Percentiles rank a stretch among this genome's conserved stretches.
phyloP scores from a whole-genome alignment of 2,329 filamentous ascomycete species.

The Colletotrichum magnum region DNA sequence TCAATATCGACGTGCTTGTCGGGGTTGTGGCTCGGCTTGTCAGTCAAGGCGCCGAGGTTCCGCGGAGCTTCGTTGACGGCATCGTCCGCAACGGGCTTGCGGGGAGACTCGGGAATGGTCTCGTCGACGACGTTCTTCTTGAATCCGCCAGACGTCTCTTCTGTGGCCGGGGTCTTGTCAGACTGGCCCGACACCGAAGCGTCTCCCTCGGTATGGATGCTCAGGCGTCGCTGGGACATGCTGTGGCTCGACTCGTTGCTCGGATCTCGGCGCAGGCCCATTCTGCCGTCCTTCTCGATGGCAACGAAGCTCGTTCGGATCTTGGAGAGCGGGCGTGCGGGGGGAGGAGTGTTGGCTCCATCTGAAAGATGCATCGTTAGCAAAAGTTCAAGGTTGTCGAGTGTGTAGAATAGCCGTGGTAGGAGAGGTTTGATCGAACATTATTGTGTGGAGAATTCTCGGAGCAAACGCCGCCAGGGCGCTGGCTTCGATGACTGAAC shows the following conservation, averaged over 20 bases:
- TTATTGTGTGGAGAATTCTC: too few species aligned
- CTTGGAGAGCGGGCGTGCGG: conserved; percentile 77
- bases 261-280: conserved; percentile 64
- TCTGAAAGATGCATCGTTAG: conserved; percentile 34
- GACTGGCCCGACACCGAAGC: conserved; percentile 42
- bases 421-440: not conserved
- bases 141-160: conserved; percentile 50
- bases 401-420: not conserved
- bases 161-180: conserved; percentile 36
- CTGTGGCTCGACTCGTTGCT: conserved; percentile 61
- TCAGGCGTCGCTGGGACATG: conserved; percentile 53
- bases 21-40: conserved; percentile 55
- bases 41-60: conserved; percentile 44
- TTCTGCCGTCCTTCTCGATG: conserved; percentile 75
- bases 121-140: conserved; percentile 55
- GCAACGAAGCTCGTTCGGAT: conserved; percentile 83
- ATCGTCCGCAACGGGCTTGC: conserved; percentile 45
- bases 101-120: conserved; percentile 59
- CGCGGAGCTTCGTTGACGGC: conserved; percentile 44
- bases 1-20: conserved; percentile 59
- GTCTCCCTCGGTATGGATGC: conserved; percentile 54
- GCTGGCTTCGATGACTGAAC: not conserved
- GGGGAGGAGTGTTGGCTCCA: conserved; percentile 41
- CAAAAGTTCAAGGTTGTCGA: not conserved
- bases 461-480: not conserved